Base-by-base conservation (phyloP, 192 early-diverging fungal species). In the Coemansia umbellata region DNA sequence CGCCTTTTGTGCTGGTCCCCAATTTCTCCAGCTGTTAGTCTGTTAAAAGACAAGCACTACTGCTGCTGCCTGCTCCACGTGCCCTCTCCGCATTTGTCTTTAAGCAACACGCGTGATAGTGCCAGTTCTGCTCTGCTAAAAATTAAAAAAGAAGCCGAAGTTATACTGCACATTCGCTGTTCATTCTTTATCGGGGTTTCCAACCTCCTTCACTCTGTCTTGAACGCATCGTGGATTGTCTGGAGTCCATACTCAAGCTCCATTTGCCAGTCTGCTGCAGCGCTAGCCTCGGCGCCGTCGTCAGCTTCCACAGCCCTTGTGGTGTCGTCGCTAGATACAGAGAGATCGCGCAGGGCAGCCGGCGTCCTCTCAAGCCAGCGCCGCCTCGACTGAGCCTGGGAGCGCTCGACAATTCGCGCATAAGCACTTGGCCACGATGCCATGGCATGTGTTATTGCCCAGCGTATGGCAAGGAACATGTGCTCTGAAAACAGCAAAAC, bases 401-500 rank as follows among this genome's bases (percentile, higher is more conserved):
- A 43, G 44, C 71, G 71, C 55, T 42, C 64, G 39, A 62, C 48
- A 31, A 74, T 74, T 36, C 71, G 60, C 27, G 49, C 36, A 28
- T 67, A 66, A n/a, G 66, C 73, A 27, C 58, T 36, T 13, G 73
- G 73, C 73, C 73, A 76, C 27, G 73, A 76, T 2, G 54, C 66
- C 66, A 76, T 61, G 39, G 62, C 58, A 35, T 59, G 66, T 3
- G 37, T 53, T 18, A 69, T 57, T 6, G 53, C 27, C 61, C 63
- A 76, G 58, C 62, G 74, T 14, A 66, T 37, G n/a, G 63, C 58
- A 13, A 76, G 42, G 41, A 76, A 76, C 4, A 55, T 44, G 51
- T 76, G 63, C 58, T 76, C 74, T 17, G 74, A 64, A 30, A 69
- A 76, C 49, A 76, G 61, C 54, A 69, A 55, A 37, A 76, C 67